These are phyloP conservation scores for Thymus quinquecostatus DNA, from an alignment of 257 asterid genomes.

Conservation along the genomic window DNA sequence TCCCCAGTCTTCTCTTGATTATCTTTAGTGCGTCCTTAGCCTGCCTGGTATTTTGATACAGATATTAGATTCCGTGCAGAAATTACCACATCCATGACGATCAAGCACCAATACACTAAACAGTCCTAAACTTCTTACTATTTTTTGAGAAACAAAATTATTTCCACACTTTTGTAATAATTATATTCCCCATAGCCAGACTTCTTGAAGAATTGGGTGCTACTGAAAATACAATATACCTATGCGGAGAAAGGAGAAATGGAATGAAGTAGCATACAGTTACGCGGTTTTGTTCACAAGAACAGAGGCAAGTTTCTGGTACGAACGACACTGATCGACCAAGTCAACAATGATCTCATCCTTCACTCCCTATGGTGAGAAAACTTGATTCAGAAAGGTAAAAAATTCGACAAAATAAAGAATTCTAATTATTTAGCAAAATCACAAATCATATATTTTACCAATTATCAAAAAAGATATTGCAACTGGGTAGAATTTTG, in stretches of 20 bases:
- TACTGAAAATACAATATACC: too few relatives aligned
- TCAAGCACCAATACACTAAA: neutral
- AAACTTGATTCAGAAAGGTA: constrained; percentile 3
- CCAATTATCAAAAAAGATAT: neutral
- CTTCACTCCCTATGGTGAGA: constrained; percentile 55
- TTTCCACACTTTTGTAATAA: too few relatives aligned
- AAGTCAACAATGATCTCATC: constrained; percentile 90
- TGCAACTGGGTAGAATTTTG: too few relatives aligned
- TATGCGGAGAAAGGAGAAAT: constrained; percentile 4
- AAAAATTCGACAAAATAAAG: neutral
- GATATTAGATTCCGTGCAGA: neutral
- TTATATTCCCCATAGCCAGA: too few relatives aligned
- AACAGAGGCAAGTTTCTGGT: constrained; percentile 75
- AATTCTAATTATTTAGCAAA: too few relatives aligned
- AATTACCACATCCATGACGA: constrained; percentile 4
- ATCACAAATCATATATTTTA: too few relatives aligned
- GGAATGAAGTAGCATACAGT: constrained; percentile 20
- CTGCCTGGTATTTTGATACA: constrained; percentile 57
- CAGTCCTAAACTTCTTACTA: neutral
- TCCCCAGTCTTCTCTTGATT: constrained; percentile 82
- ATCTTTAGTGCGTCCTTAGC: constrained; percentile 87
- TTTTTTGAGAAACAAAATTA: neutral
- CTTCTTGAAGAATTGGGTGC: too few relatives aligned
- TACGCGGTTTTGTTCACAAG: constrained; percentile 82
- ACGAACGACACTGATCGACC: constrained; percentile 86